These are phyloP conservation scores for Leccinum fallax DNA, from an alignment of 1,284 basidiomycete species.

Conservation along the genomic window DNA sequence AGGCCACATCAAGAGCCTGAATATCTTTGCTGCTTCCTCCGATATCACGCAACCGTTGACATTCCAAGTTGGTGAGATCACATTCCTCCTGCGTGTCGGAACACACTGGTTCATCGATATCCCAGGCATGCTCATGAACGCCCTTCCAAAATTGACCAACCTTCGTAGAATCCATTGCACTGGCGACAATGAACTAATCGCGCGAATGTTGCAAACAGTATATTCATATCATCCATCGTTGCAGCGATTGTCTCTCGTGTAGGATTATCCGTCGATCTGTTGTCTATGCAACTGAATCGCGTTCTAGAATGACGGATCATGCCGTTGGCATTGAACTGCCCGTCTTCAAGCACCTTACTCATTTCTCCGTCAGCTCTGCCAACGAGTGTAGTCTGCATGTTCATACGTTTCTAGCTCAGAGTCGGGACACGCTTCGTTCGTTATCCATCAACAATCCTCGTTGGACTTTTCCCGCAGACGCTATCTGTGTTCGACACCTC, in stretches of 20 bases:
- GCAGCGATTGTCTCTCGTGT: slow-evolving; percentile 57
- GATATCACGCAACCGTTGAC: slow-evolving; percentile 53
- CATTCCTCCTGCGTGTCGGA: background rate
- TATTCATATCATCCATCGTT: slow-evolving; percentile 54
- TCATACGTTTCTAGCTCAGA: slow-evolving; percentile 53
- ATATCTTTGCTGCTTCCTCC: slow-evolving; percentile 55
- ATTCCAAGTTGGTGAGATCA: slow-evolving; percentile 60
- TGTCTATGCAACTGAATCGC: slow-evolving; percentile 3
- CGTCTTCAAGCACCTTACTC: slow-evolving; percentile 57
- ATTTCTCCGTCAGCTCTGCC: slow-evolving; percentile 49
- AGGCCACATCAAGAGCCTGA: slow-evolving; percentile 55
- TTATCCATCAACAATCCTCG: slow-evolving; percentile 55
- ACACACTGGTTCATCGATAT: slow-evolving; percentile 1
- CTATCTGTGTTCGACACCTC: slow-evolving; percentile 60
- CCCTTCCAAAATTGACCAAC: slow-evolving; percentile 61
- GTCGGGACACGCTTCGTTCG: slow-evolving; percentile 54
- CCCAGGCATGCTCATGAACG: slow-evolving; percentile 67
- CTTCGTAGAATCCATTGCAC: slow-evolving; percentile 61
- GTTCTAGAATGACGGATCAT: slow-evolving; percentile 49
- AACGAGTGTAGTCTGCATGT: slow-evolving; percentile 45
- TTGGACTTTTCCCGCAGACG: slow-evolving; percentile 58
- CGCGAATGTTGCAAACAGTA: slow-evolving; percentile 53
- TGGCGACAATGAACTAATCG: slow-evolving; percentile 57
- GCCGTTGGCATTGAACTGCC: slow-evolving; percentile 55
- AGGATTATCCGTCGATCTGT: slow-evolving; percentile 18